Conservation (phyloP, 2,329 filamentous ascomycete genomes). For the Penicillium hordei region DNA sequence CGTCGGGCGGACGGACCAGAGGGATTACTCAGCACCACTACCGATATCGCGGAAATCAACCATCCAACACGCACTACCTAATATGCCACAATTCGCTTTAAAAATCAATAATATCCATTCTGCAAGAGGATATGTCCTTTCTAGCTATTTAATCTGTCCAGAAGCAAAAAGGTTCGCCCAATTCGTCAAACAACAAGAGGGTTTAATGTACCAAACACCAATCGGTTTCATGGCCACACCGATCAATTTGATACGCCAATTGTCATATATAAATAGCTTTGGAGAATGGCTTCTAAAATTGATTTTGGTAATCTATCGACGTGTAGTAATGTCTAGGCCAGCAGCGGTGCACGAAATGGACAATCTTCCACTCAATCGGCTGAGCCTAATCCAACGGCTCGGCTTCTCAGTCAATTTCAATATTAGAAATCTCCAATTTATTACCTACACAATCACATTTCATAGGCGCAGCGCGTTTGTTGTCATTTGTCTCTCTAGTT, state of each 20-base stretch:
- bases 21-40: neutral
- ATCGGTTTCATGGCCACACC: neutral
- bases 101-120: neutral
- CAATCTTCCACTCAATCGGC: neutral
- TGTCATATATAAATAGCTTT: neutral
- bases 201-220: neutral
- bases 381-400: neutral
- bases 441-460: too few relatives aligned
- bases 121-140: neutral
- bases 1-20: neutral
- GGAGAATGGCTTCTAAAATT: accelerated
- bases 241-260: neutral
- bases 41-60: too few relatives aligned
- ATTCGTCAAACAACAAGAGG: neutral
- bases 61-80: too few relatives aligned
- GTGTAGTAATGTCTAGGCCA: neutral
- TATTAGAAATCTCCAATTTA: neutral
- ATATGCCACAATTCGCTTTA: neutral
- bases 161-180: neutral
- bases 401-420: neutral
- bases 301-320: neutral
- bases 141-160: too few relatives aligned
- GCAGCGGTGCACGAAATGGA: neutral
- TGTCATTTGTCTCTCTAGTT: neutral
- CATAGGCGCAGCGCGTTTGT: neutral